phyloP scores from a whole-genome alignment of 306 rosid species.

The Vigna nakashimae region DNA sequence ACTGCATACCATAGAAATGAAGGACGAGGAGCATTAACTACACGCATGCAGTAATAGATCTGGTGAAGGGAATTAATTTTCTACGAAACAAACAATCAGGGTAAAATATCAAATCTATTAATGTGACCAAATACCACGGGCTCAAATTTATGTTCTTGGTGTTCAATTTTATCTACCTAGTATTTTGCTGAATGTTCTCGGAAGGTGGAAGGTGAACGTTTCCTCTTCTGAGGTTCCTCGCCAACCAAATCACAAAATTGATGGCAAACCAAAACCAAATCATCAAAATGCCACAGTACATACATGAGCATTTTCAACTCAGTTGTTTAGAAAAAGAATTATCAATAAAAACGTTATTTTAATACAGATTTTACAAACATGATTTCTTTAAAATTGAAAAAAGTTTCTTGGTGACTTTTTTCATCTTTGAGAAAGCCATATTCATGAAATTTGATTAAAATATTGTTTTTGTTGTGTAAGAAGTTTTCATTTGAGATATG shows the following conservation, averaged over 20 bases:
- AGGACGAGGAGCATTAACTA: slow-evolving; percentile 43
- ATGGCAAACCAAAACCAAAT: slow-evolving; percentile 41
- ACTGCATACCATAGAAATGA: slow-evolving; percentile 53
- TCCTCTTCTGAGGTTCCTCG: slow-evolving; percentile 50
- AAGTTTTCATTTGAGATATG: too few relatives aligned
- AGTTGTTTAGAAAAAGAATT: too few relatives aligned
- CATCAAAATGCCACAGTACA: slow-evolving; percentile 33
- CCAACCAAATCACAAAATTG: slow-evolving; percentile 51
- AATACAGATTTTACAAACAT: too few relatives aligned
- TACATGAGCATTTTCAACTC: background rate
- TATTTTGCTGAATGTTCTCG: slow-evolving; percentile 46
- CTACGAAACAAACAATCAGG: background rate
- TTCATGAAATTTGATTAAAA: too few relatives aligned
- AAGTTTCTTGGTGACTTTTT: too few relatives aligned
- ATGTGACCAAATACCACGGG: slow-evolving; percentile 41
- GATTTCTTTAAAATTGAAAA: too few relatives aligned
- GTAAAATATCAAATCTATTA: slow-evolving; percentile 39
- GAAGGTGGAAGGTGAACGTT: slow-evolving; percentile 53
- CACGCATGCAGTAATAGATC: slow-evolving; percentile 27
- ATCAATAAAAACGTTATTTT: too few relatives aligned
- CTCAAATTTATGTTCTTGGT: slow-evolving; percentile 41
- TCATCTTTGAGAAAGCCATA: too few relatives aligned
- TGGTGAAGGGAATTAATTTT: slow-evolving; percentile 12
- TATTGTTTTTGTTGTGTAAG: too few relatives aligned
- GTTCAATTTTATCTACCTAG: slow-evolving; percentile 42